Evolutionary conservation across 2,329 filamentous ascomycete genomes (phyloP).

Genomic region (Verruconis gallopava): DNA sequence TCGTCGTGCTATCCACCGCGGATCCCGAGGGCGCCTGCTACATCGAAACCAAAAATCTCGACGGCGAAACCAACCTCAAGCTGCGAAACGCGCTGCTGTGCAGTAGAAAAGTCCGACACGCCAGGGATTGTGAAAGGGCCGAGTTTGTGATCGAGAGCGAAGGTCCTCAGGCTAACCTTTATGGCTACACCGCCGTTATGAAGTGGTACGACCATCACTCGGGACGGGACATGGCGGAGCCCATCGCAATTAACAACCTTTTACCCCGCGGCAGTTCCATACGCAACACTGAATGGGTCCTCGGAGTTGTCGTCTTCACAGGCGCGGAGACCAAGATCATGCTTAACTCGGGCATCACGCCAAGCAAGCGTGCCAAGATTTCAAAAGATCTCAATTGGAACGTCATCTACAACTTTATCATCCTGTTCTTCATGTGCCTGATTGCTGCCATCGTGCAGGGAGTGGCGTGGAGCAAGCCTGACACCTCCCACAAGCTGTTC

Average conservation of each 20-base stretch:
- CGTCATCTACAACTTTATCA: slow-evolving; percentile 88
- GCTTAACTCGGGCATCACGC: slow-evolving; percentile 93
- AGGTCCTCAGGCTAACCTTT: slow-evolving; percentile 80
- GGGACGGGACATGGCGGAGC: slow-evolving; percentile 71
- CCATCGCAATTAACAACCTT: slow-evolving; percentile 89
- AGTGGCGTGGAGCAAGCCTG: slow-evolving; percentile 59
- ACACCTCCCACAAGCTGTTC: slow-evolving; percentile 68
- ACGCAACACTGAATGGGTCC: slow-evolving; percentile 89
- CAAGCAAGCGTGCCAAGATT: slow-evolving; percentile 83
- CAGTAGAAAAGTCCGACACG: slow-evolving; percentile 70
- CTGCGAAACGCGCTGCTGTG: slow-evolving; percentile 84
- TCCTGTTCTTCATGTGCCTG: slow-evolving; percentile 82
- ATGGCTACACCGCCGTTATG: slow-evolving; percentile 84
- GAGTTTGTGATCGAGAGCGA: slow-evolving; percentile 87
- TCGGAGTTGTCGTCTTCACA: slow-evolving; percentile 87
- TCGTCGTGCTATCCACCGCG: slow-evolving; percentile 85
- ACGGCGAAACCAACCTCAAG: slow-evolving; percentile 95
- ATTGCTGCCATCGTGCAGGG: slow-evolving; percentile 77
- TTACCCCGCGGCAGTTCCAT: slow-evolving; percentile 86
- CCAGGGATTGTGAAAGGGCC: slow-evolving; percentile 79
- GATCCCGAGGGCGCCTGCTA: slow-evolving; percentile 92
- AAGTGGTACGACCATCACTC: slow-evolving; percentile 69
- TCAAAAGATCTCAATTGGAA: slow-evolving; percentile 93
- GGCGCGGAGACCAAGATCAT: slow-evolving; percentile 98
- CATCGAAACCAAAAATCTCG: slow-evolving; percentile 94